Base-by-base conservation (phyloP, 345 rosid genomes). In the Bruguiera parviflora region DNA sequence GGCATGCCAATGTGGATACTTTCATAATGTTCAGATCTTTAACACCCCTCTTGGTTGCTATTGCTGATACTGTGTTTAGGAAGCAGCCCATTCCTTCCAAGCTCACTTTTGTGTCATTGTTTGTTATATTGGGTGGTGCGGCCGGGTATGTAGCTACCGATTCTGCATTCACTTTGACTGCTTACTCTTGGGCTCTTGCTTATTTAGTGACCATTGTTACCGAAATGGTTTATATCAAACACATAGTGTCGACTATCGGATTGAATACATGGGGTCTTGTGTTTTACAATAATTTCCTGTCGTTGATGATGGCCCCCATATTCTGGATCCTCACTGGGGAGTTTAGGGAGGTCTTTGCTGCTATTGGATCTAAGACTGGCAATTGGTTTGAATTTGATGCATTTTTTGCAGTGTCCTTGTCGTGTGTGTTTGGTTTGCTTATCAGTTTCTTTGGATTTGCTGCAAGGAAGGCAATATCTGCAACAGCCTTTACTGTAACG, bases 221-320 rank as follows among this genome's bases (percentile, higher is more conserved):
- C 5, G 99, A 95, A 80, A 95, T 95, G 99, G 97, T 95, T 71
- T 95, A 92, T 61, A 92, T 95, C 71, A 95, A 95, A 73, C 99
- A 95, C 78, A 95, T 92, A 85, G 98, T 95, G 9, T 90, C 96
- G 18, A 87, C 80, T 84, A 87, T 95, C 31, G 98, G 96, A 63
- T 81, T 95, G 87, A 95, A 90, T 82, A 92, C 96, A 27, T 95
- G 99, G 99, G 99, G 99, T 33, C 91, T 85, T 69, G 99, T 95
- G 57, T 37, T 90, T 19, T 95, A 95, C 76, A 95, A 95, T 76
- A 92, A 95, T 71, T 81, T 95, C 49, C 75, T 95, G 70, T 92
- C 99, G 0, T 80, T 95, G 81, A 87, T 92, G 91, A 84, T 92
- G 58, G 92, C 99, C 0, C 99, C 99, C 0, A n/a, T 92, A 29